A percentile compares a stretch with the other conserved stretches of the same genome.
Conservation (phyloP, 257 asterid species). For the Gynochthodes officinalis region DNA sequence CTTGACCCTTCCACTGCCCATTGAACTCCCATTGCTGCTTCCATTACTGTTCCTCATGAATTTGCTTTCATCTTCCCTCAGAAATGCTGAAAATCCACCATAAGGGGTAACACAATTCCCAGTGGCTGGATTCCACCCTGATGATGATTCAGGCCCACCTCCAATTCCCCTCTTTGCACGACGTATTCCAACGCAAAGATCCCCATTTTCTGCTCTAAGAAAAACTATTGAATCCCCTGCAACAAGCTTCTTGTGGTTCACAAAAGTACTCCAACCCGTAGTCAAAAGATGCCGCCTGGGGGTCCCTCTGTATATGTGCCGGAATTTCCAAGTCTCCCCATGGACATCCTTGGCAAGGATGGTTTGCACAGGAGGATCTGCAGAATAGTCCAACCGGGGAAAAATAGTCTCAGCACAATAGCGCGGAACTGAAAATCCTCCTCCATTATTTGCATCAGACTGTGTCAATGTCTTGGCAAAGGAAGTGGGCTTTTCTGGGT, state of each 20-base stretch:
- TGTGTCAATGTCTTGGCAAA: conserved; percentile 91
- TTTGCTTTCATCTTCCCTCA: conserved; percentile 56
- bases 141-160: conserved; percentile 50
- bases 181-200: conserved; percentile 84
- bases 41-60: conserved; percentile 31
- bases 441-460: conserved; percentile 90
- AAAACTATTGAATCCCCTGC: conserved; percentile 96
- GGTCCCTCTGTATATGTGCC: conserved; percentile 90
- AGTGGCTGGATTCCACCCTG: conserved; percentile 59
- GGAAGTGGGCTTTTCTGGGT: conserved; percentile 61
- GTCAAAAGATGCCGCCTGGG: conserved; percentile 94
- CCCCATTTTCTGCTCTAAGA: conserved; percentile 72
- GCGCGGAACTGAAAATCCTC: conserved; percentile 94
- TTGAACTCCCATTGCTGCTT: conserved; percentile 22
- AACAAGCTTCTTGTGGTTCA: conserved; percentile 83
- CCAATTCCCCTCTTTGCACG: conserved; percentile 78
- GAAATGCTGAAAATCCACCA: conserved; percentile 65
- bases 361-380: conserved; percentile 87
- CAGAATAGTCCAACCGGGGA: conserved; percentile 67
- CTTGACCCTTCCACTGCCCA: conserved; percentile 50
- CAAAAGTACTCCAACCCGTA: conserved; percentile 95
- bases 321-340: conserved; percentile 86
- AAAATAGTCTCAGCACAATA: conserved; percentile 90
- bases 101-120: conserved; percentile 46
- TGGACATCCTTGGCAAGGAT: conserved; percentile 89